Percentiles rank a stretch among this genome's conserved stretches.
Conservation (phyloP, 2,329 filamentous ascomycete genomes). For the Exserohilum turcica region DNA sequence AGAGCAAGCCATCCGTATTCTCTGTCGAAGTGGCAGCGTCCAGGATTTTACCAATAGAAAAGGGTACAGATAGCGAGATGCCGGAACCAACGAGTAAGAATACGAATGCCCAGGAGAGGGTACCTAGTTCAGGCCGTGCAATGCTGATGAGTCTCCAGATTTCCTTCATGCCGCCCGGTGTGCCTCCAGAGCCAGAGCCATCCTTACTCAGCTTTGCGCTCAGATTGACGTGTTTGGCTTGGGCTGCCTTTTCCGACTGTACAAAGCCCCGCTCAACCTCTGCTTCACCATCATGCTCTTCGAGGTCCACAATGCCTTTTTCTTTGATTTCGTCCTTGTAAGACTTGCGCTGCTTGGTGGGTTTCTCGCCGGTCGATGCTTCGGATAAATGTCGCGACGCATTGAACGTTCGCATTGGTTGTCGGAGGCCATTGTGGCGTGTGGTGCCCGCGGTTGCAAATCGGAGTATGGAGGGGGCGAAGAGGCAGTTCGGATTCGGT, state of each 20-base stretch:
- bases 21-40: constrained; percentile 82
- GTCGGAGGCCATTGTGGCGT: constrained; percentile 34
- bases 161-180: constrained; percentile 68
- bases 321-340: constrained; percentile 49
- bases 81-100: constrained; percentile 87
- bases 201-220: constrained; percentile 87
- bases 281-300: constrained; percentile 55
- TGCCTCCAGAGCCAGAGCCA: constrained; percentile 55
- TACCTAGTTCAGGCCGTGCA: constrained; percentile 79
- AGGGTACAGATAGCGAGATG: constrained; percentile 95
- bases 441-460: constrained; percentile 25
- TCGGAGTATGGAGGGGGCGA: constrained; percentile 19
- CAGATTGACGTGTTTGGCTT: constrained; percentile 88
- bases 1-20: constrained; percentile 68
- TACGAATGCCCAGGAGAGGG: constrained; percentile 79
- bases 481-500: constrained; percentile 15
- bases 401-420: constrained; percentile 35
- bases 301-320: constrained; percentile 41
- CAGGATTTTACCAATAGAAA: constrained; percentile 93
- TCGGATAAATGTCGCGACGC: constrained; percentile 35
- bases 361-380: constrained; percentile 23
- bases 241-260: constrained; percentile 80
- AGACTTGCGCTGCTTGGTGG: constrained; percentile 34
- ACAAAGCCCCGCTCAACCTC: constrained; percentile 67
- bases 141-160: constrained; percentile 88